These are phyloP conservation scores for Microsporum ferrugineum DNA, from an alignment of 2,329 filamentous ascomycete genomes.

Conservation along the genomic window DNA sequence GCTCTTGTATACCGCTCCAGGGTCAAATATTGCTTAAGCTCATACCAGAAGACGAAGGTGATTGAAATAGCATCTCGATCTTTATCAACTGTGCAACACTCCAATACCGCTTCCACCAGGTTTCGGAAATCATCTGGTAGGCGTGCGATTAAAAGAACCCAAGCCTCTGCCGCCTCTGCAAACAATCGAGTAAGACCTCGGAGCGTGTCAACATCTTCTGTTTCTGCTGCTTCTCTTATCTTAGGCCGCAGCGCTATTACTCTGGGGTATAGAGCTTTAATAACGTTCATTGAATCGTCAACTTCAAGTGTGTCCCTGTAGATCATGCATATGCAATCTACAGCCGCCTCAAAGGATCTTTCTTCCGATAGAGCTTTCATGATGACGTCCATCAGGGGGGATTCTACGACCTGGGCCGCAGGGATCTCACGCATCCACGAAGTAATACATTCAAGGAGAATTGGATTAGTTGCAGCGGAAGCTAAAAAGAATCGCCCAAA, in stretches of 20 bases:
- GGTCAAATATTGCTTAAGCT: constrained; percentile 90
- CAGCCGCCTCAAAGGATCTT: constrained; percentile 69
- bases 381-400: constrained; percentile 69
- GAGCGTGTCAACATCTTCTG: constrained; percentile 75
- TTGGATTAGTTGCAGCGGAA: constrained; percentile 70
- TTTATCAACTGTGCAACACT: constrained; percentile 76
- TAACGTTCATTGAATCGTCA: constrained; percentile 73
- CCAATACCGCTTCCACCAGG: constrained; percentile 81
- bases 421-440: constrained; percentile 95
- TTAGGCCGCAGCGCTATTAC: constrained; percentile 65
- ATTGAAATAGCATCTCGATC: constrained; percentile 85
- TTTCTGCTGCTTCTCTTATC: constrained; percentile 60
- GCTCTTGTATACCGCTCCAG: constrained; percentile 81
- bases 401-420: constrained; percentile 68
- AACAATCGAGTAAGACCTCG: constrained; percentile 85
- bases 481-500: constrained; percentile 35
- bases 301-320: constrained; percentile 88
- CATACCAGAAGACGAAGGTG: constrained; percentile 97
- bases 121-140: constrained; percentile 69
- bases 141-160: constrained; percentile 83
- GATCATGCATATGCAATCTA: constrained; percentile 86
- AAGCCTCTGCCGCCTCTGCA: constrained; percentile 83
- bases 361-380: constrained; percentile 63
- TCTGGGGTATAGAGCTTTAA: constrained; percentile 70
- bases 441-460: constrained; percentile 86